Percentiles rank a stretch among this genome's conserved stretches.
Conservation (phyloP, 1,284 basidiomycete genomes). For the Phellopilus nigrolimitatus region DNA sequence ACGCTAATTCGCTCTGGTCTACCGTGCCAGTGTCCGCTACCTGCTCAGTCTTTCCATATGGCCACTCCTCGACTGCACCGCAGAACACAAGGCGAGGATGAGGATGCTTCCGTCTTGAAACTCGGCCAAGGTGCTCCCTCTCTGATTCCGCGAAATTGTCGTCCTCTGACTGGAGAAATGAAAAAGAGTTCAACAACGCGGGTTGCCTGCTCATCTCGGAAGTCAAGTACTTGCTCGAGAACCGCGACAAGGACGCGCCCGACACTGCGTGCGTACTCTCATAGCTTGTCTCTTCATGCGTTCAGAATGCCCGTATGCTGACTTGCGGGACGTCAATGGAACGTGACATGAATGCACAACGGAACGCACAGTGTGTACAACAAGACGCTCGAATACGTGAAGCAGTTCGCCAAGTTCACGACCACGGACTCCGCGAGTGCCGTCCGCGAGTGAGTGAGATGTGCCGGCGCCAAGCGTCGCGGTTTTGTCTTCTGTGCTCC, state of each 20-base stretch:
- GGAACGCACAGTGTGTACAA: slow-evolving; percentile 68
- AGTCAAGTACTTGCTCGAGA: slow-evolving; percentile 85
- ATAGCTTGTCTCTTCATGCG: neutral
- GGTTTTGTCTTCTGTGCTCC: slow-evolving; percentile 4
- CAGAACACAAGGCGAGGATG: slow-evolving; percentile 52
- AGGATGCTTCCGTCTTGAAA: slow-evolving; percentile 66
- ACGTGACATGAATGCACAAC: neutral
- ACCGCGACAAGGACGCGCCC: slow-evolving; percentile 77
- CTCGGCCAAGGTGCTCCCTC: slow-evolving; percentile 50
- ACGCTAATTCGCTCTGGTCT: too few relatives aligned
- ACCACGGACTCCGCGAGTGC: slow-evolving; percentile 82
- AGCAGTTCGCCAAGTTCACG: slow-evolving; percentile 86
- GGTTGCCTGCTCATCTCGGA: slow-evolving; percentile 89
- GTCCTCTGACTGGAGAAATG: neutral
- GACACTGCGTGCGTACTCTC: slow-evolving; percentile 67
- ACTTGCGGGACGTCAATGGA: neutral
- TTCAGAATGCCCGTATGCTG: neutral
- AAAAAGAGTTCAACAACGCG: slow-evolving; percentile 81
- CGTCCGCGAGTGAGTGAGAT: slow-evolving; percentile 73
- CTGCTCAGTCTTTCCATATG: slow-evolving; percentile 28
- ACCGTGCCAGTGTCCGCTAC: too few relatives aligned
- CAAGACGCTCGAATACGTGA: slow-evolving; percentile 89
- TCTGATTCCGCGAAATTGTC: neutral
- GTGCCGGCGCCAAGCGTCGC: neutral
- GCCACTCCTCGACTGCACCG: slow-evolving; percentile 45